A percentile compares a stretch with the other conserved stretches of the same genome.
Evolutionary conservation across 202 grass and related monocot genomes (phyloP).

Genomic region (Schoenoplectus triqueter): DNA sequence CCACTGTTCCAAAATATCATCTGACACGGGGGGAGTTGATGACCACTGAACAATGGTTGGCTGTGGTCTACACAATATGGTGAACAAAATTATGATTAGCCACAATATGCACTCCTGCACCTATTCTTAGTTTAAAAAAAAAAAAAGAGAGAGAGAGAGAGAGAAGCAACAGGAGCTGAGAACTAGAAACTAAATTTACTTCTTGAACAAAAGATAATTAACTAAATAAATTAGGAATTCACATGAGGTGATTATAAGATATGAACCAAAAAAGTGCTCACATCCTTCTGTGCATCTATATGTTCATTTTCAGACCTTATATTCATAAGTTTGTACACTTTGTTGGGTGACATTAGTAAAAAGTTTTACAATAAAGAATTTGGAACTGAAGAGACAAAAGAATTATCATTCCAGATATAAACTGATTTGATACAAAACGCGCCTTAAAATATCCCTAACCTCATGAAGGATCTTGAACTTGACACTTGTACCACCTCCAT

Average conservation of each 20-base stretch:
- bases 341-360: neutral
- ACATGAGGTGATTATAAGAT: neutral
- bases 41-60: slow-evolving; percentile 93
- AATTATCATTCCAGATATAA: slow-evolving; percentile 1
- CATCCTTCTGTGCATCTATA: neutral
- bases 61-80: slow-evolving; percentile 90
- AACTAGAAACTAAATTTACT: neutral
- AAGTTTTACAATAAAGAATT: slow-evolving; percentile 6
- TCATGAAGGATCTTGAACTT: slow-evolving; percentile 68
- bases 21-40: slow-evolving; percentile 66
- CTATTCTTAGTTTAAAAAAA: slow-evolving; percentile 33
- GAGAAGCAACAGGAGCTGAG: neutral
- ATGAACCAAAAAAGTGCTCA: neutral
- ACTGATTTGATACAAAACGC: slow-evolving; percentile 1
- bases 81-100: slow-evolving; percentile 94
- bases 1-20: slow-evolving; percentile 83
- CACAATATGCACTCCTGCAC: slow-evolving; percentile 85
- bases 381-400: neutral
- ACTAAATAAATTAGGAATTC: neutral
- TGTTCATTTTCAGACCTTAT: slow-evolving; percentile 19
- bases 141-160: neutral
- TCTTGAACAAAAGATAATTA: neutral
- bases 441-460: slow-evolving; percentile 48
- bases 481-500: slow-evolving; percentile 60
- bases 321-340: neutral